Base-by-base conservation (phyloP, 768 basidiomycete species). In the Hebeloma cylindrosporum region DNA sequence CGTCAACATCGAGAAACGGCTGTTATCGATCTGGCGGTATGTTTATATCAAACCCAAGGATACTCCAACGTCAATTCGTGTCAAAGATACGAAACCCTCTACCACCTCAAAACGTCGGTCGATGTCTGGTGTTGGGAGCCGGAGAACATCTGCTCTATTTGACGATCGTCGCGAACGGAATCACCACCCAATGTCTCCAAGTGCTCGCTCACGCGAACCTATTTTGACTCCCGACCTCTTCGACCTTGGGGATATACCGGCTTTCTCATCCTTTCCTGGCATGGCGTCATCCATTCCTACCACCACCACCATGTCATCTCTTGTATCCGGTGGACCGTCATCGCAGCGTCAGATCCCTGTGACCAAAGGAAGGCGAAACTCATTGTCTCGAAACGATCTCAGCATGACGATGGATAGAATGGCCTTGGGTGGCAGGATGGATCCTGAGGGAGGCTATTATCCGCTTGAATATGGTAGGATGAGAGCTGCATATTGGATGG, bases 401-500 rank as follows among this genome's bases (percentile, higher is more conserved):
- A 82, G 75, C 47, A 61, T 76, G 18, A 82, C 78, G 5, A 69
- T 86, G 72, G 82, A 87, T 56, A 72, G 82, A 29, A 83, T 86
- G 83, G 80, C 71, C 11, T 67, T 84, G 5, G 79, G 78, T n/a
- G 70, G 73, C 2, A 67, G 68, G 23, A 54, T 67, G 2, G 82
- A 79, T 2, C 51, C 60, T 5, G 80, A 81, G 14, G 44, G 59
- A 2, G 51, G 63, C 10, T 45, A 70, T 1, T 57, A 66, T 8
- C 68, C 75, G 0, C 68, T 72, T 14, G 80, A 83, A 45, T 74
- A 83, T 56, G 79, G 78, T 4, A 72, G 81, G 47, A 83, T 88
- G 80, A 80, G 78, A 40, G 77, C 85, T 1, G 71, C 80, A 0
- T 85, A 80, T 57, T 91, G 88, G 88, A 78, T 84, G 64, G 80